A percentile compares a stretch with the other conserved stretches of the same genome.
Conservation (phyloP, 805 yeast genomes). For the Wickerhamomyces xylosicus region DNA sequence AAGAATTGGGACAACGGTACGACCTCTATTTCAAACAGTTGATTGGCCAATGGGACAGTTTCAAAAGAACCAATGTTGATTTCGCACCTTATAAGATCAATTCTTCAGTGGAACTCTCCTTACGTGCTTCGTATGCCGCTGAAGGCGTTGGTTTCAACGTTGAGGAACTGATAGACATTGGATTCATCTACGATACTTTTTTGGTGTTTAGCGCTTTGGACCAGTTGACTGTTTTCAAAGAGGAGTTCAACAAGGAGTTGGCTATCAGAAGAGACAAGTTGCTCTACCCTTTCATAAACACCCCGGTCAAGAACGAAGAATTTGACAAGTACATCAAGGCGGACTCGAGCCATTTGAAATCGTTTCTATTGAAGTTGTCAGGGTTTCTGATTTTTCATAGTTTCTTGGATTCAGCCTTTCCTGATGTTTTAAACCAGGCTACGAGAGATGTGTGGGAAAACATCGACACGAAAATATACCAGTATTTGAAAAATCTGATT, state of each 20-base stretch:
- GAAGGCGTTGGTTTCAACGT: conserved; percentile 26
- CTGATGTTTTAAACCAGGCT: conserved; percentile 41
- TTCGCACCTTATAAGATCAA: conserved; percentile 58
- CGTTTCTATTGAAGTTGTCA: conserved; percentile 48
- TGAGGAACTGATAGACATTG: conserved; percentile 38
- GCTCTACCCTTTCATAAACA: conserved; percentile 45
- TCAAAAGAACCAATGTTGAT: conserved; percentile 32
- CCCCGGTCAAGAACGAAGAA: conserved; percentile 15
- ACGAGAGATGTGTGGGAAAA: conserved; percentile 72
- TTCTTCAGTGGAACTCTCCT: conserved; percentile 74
- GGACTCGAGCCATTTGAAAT: conserved; percentile 35
- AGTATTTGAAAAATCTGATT: conserved; percentile 41
- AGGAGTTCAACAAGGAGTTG: conserved; percentile 63
- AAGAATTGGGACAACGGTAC: conserved; percentile 45
- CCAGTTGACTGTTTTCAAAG: conserved; percentile 48
- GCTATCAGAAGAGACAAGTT: conserved; percentile 59
- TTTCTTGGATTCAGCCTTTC: conserved; percentile 51
- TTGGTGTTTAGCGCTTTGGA: conserved; percentile 71
- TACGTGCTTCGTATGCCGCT: conserved; percentile 45
- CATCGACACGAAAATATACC: conserved; percentile 45
- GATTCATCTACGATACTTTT: conserved; percentile 74
- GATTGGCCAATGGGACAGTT: conserved; percentile 47
- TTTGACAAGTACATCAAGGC: conserved; percentile 19
- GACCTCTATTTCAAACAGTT: conserved; percentile 45
- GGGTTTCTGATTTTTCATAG: conserved; percentile 78